These are phyloP conservation scores for Nannochloris sp. DNA, from an alignment of 139 green algal genomes.

Conservation along the genomic window DNA sequence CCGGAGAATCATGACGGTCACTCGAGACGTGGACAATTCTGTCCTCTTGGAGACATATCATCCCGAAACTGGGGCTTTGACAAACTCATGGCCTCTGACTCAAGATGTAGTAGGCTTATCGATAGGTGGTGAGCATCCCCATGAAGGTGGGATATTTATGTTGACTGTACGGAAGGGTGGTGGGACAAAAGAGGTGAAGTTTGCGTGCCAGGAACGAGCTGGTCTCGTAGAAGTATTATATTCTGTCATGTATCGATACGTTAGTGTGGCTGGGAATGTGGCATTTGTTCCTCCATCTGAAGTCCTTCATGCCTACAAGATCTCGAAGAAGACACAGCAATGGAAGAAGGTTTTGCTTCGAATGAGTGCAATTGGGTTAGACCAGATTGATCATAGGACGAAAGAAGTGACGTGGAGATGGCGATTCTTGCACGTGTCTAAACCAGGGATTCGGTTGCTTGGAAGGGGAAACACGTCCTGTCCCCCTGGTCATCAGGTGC, in stretches of 20 bases:
- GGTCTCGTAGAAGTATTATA: conserved; percentile 44
- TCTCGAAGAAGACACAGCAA: conserved; percentile 11
- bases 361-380: conserved; percentile 20
- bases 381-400: no score
- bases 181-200: conserved; percentile 70
- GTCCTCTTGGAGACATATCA: conserved; percentile 61
- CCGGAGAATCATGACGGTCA: conserved; percentile 65
- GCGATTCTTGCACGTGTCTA: conserved; percentile 12
- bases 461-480: conserved; percentile 28
- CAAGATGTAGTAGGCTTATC: conserved; percentile 33
- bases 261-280: conserved; percentile 3
- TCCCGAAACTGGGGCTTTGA: conserved; percentile 60
- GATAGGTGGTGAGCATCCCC: conserved; percentile 10
- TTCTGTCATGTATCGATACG: conserved; percentile 32
- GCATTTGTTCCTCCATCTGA: not conserved
- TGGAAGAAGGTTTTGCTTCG: conserved; percentile 45
- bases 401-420: no score
- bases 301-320: conserved; percentile 21
- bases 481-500: conserved; percentile 13
- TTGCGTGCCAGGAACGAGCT: conserved; percentile 53
- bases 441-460: conserved; percentile 44
- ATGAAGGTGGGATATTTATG: conserved; percentile 44
- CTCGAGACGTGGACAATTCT: conserved; percentile 20
- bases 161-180: conserved; percentile 48
- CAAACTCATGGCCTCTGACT: conserved; percentile 66